These are phyloP conservation scores for Raphanus sativus DNA, from an alignment of 345 rosid genomes.

Conservation along the genomic window DNA sequence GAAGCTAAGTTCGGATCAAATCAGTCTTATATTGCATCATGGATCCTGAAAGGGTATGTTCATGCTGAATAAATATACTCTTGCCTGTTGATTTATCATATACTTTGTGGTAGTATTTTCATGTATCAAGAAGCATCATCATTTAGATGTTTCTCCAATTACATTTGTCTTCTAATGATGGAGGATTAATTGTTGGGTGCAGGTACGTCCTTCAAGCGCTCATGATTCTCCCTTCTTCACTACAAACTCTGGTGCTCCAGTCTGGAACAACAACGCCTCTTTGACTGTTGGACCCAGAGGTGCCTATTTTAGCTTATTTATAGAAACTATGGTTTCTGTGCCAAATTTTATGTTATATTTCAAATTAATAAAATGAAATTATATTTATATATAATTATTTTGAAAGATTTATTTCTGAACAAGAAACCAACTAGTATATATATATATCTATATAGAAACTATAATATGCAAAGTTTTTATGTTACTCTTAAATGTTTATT, in stretches of 20 bases:
- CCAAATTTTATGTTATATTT: neutral
- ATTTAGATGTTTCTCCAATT: neutral
- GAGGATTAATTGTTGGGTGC: neutral
- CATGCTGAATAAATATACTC: neutral
- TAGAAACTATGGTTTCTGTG: neutral
- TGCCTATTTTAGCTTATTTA: neutral
- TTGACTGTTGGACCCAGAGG: slow-evolving; percentile 45
- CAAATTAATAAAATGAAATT: too few species aligned
- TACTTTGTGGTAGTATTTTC: neutral
- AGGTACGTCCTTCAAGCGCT: slow-evolving; percentile 41
- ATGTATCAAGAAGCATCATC: slow-evolving; percentile 6
- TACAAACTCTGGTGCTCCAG: slow-evolving; percentile 45
- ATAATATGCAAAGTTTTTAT: neutral
- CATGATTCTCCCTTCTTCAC: slow-evolving; percentile 35
- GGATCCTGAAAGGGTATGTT: slow-evolving; percentile 50
- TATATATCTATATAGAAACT: too few species aligned
- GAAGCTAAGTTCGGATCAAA: neutral
- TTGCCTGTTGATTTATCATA: too few species aligned
- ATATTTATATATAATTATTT: too few species aligned
- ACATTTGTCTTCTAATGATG: neutral
- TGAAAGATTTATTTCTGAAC: neutral
- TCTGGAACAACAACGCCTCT: slow-evolving; percentile 42
- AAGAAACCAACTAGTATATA: neutral
- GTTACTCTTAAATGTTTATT: neutral
- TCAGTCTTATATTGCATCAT: slow-evolving; percentile 23